These are phyloP conservation scores for Neospermospora avenae DNA, from an alignment of 2,329 filamentous ascomycete genomes.

Conservation along the genomic window DNA sequence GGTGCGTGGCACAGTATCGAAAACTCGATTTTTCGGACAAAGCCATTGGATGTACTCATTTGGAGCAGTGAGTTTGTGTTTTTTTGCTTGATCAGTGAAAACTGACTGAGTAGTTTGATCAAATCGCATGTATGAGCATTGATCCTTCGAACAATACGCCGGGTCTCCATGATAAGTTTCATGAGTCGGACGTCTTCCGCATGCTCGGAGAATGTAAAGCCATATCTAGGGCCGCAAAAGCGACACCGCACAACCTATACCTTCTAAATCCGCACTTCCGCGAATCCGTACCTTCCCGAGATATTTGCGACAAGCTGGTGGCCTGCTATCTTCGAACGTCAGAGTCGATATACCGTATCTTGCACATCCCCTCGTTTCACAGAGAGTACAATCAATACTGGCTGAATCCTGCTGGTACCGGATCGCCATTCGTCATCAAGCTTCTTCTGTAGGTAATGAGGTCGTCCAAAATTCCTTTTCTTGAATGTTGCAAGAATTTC, in stretches of 20 bases:
- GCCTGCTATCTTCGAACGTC: conserved; percentile 42
- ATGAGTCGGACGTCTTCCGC: neutral
- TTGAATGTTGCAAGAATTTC: too few relatives aligned
- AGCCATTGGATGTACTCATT: conserved; percentile 31
- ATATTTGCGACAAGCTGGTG: conserved; percentile 37
- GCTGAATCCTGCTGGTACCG: conserved; percentile 29
- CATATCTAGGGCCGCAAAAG: conserved; percentile 22
- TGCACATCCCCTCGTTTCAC: conserved; percentile 46
- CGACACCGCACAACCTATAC: conserved; percentile 15
- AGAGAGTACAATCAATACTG: conserved; percentile 43
- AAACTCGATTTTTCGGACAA: conserved; percentile 28
- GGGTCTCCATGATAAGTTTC: neutral
- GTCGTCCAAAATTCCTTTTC: too few relatives aligned
- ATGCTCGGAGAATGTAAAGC: conserved; percentile 24
- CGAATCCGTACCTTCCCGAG: conserved; percentile 20
- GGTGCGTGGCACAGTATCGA: conserved; percentile 22
- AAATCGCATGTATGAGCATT: conserved; percentile 12
- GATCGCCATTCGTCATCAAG: conserved; percentile 20
- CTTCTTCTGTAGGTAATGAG: too few relatives aligned
- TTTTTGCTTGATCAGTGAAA: neutral
- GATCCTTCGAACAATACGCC: conserved; percentile 10
- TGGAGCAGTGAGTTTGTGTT: conserved; percentile 20
- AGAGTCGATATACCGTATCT: conserved; percentile 42
- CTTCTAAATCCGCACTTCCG: conserved; percentile 18
- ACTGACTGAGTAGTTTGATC: conserved; percentile 18